These are phyloP conservation scores for Tanacetum coccineum DNA, from an alignment of 129 eudicot species.

Conservation along the genomic window DNA sequence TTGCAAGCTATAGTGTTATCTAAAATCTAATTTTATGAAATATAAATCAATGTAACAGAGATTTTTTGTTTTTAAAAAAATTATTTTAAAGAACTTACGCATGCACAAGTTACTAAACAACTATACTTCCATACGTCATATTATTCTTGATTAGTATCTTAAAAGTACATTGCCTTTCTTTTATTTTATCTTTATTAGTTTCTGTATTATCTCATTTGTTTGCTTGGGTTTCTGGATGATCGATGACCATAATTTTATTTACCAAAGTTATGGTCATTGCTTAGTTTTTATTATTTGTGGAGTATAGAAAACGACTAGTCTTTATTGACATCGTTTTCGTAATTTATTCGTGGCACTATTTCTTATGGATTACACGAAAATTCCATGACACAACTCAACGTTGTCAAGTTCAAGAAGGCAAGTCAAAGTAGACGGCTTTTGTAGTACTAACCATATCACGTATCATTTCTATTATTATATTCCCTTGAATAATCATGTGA, in stretches of 20 bases:
- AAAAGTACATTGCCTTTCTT: too few species aligned
- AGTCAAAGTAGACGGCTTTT: slow-evolving; percentile 37
- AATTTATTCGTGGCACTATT: slow-evolving; percentile 10
- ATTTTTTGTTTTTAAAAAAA: too few species aligned
- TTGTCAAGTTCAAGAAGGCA: slow-evolving; percentile 40
- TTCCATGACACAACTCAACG: slow-evolving; percentile 19
- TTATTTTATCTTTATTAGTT: background rate
- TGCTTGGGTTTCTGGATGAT: background rate
- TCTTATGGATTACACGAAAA: slow-evolving; percentile 17
- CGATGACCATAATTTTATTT: slow-evolving; percentile 16
- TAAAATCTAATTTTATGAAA: too few species aligned
- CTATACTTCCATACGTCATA: background rate
- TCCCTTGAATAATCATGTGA: too few species aligned
- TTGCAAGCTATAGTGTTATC: too few species aligned
- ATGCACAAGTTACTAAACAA: slow-evolving; percentile 8
- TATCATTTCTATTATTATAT: background rate
- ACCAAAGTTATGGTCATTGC: slow-evolving; percentile 17
- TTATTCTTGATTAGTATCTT: too few species aligned
- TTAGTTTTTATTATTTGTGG: slow-evolving; percentile 21
- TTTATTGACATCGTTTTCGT: slow-evolving; percentile 5
- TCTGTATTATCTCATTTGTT: background rate
- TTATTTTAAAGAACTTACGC: background rate
- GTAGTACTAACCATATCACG: slow-evolving; percentile 6
- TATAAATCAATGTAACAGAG: too few species aligned
- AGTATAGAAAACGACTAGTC: slow-evolving; percentile 22